Conservation (phyloP, 176 grass and related monocot genomes). For the Chrysopogon serrulatus region DNA sequence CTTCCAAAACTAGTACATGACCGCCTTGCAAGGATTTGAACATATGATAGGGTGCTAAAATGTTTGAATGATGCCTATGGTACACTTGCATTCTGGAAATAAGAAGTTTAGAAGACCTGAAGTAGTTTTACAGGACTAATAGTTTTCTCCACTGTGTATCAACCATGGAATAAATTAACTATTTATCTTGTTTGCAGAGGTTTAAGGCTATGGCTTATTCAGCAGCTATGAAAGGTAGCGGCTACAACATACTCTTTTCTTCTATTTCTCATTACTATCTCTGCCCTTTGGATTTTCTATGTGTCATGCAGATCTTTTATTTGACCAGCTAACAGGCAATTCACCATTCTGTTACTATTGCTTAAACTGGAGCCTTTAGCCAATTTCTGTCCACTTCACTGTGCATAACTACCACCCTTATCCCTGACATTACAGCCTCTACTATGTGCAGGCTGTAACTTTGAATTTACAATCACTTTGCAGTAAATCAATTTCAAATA, state of each 20-base stretch:
- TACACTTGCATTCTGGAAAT: neutral
- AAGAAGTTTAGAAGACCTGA: neutral
- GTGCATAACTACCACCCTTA: neutral
- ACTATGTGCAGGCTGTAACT: neutral
- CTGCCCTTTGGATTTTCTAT: neutral
- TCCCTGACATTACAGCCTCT: neutral
- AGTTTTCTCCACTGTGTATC: slow-evolving; percentile 11
- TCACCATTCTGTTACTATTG: neutral
- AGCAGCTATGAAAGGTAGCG: slow-evolving; percentile 63
- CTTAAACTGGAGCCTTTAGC: neutral
- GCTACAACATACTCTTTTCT: neutral
- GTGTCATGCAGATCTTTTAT: neutral
- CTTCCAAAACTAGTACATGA: neutral
- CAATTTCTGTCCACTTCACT: neutral
- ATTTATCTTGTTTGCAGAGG: slow-evolving; percentile 39
- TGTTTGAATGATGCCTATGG: neutral
- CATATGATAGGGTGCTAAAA: neutral
- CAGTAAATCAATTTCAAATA: neutral
- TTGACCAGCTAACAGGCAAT: slow-evolving; percentile 6
- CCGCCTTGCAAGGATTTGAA: neutral
- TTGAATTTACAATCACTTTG: neutral
- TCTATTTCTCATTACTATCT: neutral
- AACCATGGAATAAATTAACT: slow-evolving; percentile 5
- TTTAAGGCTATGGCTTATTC: slow-evolving; percentile 56
- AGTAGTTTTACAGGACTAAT: neutral